Conservation (phyloP, 140 eudicot species). For the Ambrosia hybrid region DNA sequence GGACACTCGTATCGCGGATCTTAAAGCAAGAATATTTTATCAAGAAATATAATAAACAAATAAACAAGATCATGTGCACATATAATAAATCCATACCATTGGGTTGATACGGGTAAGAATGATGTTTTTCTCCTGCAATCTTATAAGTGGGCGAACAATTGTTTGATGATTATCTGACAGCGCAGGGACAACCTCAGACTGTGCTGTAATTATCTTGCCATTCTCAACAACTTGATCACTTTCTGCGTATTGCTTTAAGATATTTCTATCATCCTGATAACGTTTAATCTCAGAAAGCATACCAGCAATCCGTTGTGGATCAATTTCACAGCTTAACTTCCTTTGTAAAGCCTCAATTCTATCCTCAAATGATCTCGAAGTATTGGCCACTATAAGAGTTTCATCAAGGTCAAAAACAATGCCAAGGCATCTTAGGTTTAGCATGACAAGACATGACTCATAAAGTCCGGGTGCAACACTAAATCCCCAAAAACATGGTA, state of each 20-base stretch:
- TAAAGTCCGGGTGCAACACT: constrained; percentile 64
- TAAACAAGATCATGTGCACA: constrained; percentile 4
- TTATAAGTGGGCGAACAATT: constrained; percentile 77
- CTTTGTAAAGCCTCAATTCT: constrained; percentile 85
- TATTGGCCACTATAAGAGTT: constrained; percentile 91
- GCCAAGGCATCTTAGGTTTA: constrained; percentile 94
- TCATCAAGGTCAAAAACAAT: constrained; percentile 98
- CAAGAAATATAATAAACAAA: constrained; percentile 8
- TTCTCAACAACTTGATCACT: constrained; percentile 87
- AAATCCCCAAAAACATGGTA: constrained; percentile 95
- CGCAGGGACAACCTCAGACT: constrained; percentile 79
- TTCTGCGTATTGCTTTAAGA: constrained; percentile 92
- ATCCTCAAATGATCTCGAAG: constrained; percentile 95
- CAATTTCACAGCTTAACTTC: constrained; percentile 64
- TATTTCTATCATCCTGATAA: constrained; percentile 80
- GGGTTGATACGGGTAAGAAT: constrained; percentile 96
- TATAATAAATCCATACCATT: constrained; percentile 37
- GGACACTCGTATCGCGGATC: constrained; percentile 99
- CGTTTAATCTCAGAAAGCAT: constrained; percentile 87
- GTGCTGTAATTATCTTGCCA: constrained; percentile 78
- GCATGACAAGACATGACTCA: constrained; percentile 80
- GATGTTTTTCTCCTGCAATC: constrained; percentile 87
- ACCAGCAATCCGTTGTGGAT: constrained; percentile 80
- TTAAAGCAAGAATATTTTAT: constrained; percentile 11
- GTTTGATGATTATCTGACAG: constrained; percentile 80